Base-by-base conservation (phyloP, 164 flowering plant genomes). In the Macadamia integrifolia region DNA sequence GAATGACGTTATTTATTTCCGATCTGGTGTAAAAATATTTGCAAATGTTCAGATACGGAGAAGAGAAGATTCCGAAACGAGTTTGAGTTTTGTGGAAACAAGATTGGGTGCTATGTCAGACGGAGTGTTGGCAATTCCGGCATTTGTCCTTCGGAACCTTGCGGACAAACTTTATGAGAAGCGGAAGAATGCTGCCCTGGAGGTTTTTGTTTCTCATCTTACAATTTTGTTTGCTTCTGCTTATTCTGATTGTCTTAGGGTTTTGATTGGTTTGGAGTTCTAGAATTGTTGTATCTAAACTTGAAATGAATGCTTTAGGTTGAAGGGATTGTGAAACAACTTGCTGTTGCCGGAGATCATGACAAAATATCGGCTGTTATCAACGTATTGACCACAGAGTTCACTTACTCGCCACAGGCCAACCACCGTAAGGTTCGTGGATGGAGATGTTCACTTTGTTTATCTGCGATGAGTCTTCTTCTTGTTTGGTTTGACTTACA, bases 141-240 rank as follows among this genome's bases (percentile, higher is more conserved):
- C 95, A 1, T 46, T 81, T 1, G 97, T 94, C 35, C 81, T 88
- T 40, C 87, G 98, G 7, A 92, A 87, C 68, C 87, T 94, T 43
- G 80, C 95, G 11, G 97, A 94, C 67, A 94, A 91, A 85, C 88
- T 94, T 0, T 94, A 94, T 67, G 98, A 94, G 85, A 94, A 90
- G 84, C 90, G 98, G 15, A 94, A 94, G 76, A 94, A 87, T 79
- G 97, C 98, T 6, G 98, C 98, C 23, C 88, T 91, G 23, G 98
- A 94, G 97, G 71, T 62, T 64, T 52, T 12, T 60, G 18, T 18
- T 31, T 30, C 17, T 31, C 3, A 18, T 49, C 64, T 10, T 42
- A 1, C 28, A 53, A 53, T 14, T 53, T 13, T 43, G 17, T 14
- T 53, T 53, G 64, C 14, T 0, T 1, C 42, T 61, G 58, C 13